phyloP scores from a whole-genome alignment of 2,329 filamentous ascomycete species.

The Scortechinia acanthostroma region DNA sequence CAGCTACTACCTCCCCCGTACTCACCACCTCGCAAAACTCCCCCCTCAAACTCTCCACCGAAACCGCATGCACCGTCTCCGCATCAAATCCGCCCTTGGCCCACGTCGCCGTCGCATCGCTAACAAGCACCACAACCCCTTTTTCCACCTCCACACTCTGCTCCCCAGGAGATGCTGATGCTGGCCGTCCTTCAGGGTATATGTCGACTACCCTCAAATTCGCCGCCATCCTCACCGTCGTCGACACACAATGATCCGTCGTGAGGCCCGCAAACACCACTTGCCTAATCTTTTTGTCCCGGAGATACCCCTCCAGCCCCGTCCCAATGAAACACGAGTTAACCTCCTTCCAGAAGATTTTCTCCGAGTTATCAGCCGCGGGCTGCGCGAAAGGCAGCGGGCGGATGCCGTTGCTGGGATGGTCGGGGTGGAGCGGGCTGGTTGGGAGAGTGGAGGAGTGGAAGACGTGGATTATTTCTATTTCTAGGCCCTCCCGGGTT shows the following conservation, averaged over 20 bases:
- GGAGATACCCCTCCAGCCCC: no score
- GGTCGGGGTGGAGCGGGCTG: slow-evolving; percentile 24
- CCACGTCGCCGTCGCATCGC: slow-evolving; percentile 36
- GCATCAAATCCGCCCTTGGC: slow-evolving; percentile 30
- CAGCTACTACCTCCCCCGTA: slow-evolving; percentile 20
- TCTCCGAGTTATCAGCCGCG: slow-evolving; percentile 9
- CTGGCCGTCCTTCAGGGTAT: slow-evolving; percentile 7
- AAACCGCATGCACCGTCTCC: slow-evolving; percentile 32
- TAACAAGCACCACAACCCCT: slow-evolving; percentile 27
- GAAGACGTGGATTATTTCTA: slow-evolving; percentile 29
- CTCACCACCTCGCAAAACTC: slow-evolving; percentile 32
- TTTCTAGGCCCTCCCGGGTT: slow-evolving; percentile 14
- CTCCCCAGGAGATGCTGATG: slow-evolving; percentile 8
- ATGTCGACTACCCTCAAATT: no score
- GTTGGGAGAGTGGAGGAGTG: slow-evolving; percentile 26
- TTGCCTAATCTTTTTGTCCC: slow-evolving; percentile 18
- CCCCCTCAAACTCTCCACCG: slow-evolving; percentile 29
- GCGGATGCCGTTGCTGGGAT: slow-evolving; percentile 13
- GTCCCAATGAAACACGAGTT: slow-evolving; percentile 38
- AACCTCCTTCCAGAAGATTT: slow-evolving; percentile 32
- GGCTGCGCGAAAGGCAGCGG: slow-evolving; percentile 18
- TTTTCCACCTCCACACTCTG: slow-evolving; percentile 30
- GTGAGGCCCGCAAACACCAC: slow-evolving; percentile 27
- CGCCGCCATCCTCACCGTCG: slow-evolving; percentile 24
- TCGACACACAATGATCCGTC: slow-evolving; percentile 14